A percentile compares a stretch with the other conserved stretches of the same genome.
Evolutionary conservation across 805 yeast species (phyloP).

Genomic region (Saturnispora dispora): DNA sequence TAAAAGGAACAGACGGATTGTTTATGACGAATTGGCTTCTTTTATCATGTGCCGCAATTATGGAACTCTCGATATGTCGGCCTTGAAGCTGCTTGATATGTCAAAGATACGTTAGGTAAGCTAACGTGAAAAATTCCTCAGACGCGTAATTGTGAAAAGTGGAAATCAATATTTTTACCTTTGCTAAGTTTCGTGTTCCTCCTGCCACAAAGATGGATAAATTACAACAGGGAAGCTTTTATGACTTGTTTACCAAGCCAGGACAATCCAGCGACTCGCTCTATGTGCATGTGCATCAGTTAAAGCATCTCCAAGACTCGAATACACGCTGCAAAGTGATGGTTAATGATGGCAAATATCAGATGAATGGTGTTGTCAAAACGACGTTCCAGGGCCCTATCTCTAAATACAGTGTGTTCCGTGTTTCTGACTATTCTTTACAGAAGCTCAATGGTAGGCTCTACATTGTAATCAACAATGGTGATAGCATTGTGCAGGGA

Average conservation of each 20-base stretch:
- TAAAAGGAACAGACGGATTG: no score
- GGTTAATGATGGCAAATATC: slow-evolving; percentile 44
- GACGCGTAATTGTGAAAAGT: neutral
- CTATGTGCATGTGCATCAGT: slow-evolving; percentile 26
- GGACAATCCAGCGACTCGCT: slow-evolving; percentile 14
- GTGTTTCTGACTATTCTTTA: slow-evolving; percentile 16
- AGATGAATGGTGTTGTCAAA: slow-evolving; percentile 45
- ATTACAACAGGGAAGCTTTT: slow-evolving; percentile 18
- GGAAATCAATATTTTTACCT: neutral
- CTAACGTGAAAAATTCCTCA: neutral
- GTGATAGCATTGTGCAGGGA: slow-evolving; percentile 28
- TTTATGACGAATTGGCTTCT: no score
- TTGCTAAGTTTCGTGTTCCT: neutral
- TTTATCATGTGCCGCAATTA: no score
- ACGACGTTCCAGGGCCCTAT: slow-evolving; percentile 20
- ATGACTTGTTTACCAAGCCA: slow-evolving; percentile 19
- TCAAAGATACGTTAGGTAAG: neutral
- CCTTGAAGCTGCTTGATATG: neutral
- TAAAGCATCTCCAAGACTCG: slow-evolving; percentile 27
- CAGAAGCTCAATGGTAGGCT: slow-evolving; percentile 22
- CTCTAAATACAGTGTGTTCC: slow-evolving; percentile 21
- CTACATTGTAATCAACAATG: slow-evolving; percentile 23
- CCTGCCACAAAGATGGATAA: slow-evolving; percentile 12
- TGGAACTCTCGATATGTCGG: no score
- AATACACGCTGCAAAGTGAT: slow-evolving; percentile 38